Evolutionary conservation across 257 asterid genomes (phyloP), one percentile per base, ranked within the genome.

Genomic region (Penstemon barbatus): DNA sequence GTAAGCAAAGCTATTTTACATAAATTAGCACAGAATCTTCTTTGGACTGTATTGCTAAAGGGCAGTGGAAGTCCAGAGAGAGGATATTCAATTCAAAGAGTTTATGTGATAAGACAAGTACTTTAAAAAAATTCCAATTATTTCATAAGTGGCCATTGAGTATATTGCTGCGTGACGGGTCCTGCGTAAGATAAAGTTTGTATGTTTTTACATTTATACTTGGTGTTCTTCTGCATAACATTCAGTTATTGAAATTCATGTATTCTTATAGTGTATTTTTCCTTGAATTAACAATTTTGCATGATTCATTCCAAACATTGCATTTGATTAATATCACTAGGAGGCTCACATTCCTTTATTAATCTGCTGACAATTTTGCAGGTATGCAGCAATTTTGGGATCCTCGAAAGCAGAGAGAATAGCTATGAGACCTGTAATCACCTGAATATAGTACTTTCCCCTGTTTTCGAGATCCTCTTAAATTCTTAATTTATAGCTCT

Each of bases 381-480:
- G 99, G 90, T 90, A 90, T 75, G 84, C 99, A n/a, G 96, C 97
- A 70, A 91, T 94, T 75, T 79, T 89, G 80, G 97, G 99, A 66
- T 91, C 95, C 75, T 94, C 97, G 61, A 69, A 77, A 43, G 89
- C 80, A 42, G 84, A 74, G 13, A 85, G 81, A 83, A 84, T 87
- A 41, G 78, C 92, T 71, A 72, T 89, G 86, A 86, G 66, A 65
- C 99, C 97, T 60, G 99, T 94, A 94, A 83, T 77, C 55, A 48
- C 80, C 71, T 54, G 53, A 54, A 70, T 58, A 41, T 40, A 65
- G 6, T 56, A 8, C 40, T 58, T 19, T 56, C 50, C 50, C 57
- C 52, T 33, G 33, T 5, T 43, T 54, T 58, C 13, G 4, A 74
- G 50, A 49, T 60, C 63, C 67, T 65, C 55, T 40, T 25, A 25